Conservation (phyloP, 2,329 filamentous ascomycete species). For the Fusarium sarcochroum region DNA sequence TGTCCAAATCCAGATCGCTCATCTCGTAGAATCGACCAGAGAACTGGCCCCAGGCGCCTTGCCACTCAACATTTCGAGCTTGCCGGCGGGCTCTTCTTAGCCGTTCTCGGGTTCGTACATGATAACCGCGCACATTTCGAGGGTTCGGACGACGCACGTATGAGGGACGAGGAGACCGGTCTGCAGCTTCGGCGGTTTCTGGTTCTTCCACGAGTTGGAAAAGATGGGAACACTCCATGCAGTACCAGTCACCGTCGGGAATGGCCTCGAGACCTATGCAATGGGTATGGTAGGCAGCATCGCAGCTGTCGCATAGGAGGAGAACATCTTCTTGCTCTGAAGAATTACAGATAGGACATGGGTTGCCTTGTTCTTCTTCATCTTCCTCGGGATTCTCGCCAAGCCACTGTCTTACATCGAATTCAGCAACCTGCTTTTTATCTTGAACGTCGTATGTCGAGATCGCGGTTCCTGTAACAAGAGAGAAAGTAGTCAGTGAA, state of each 20-base stretch:
- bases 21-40: slow-evolving; percentile 73
- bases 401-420: slow-evolving; percentile 81
- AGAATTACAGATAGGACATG: slow-evolving; percentile 87
- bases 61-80: slow-evolving; percentile 87
- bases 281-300: slow-evolving; percentile 90
- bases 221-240: slow-evolving; percentile 80
- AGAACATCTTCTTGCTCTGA: slow-evolving; percentile 86
- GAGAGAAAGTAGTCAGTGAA: slow-evolving; percentile 34
- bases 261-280: slow-evolving; percentile 87
- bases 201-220: slow-evolving; percentile 56
- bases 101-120: slow-evolving; percentile 69
- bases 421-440: slow-evolving; percentile 90
- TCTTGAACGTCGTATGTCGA: slow-evolving; percentile 79
- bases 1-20: slow-evolving; percentile 59
- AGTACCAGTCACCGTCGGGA: slow-evolving; percentile 88
- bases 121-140: slow-evolving; percentile 53
- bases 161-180: slow-evolving; percentile 52
- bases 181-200: slow-evolving; percentile 52
- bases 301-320: slow-evolving; percentile 92
- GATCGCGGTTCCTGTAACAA: slow-evolving; percentile 64
- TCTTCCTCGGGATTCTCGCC: slow-evolving; percentile 80
- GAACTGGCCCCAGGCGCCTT: slow-evolving; percentile 83
- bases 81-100: slow-evolving; percentile 69
- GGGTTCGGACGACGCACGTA: slow-evolving; percentile 51
- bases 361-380: slow-evolving; percentile 77